Base-by-base conservation (phyloP, 2,329 filamentous ascomycete genomes). In the Neofusicoccum parvum region DNA sequence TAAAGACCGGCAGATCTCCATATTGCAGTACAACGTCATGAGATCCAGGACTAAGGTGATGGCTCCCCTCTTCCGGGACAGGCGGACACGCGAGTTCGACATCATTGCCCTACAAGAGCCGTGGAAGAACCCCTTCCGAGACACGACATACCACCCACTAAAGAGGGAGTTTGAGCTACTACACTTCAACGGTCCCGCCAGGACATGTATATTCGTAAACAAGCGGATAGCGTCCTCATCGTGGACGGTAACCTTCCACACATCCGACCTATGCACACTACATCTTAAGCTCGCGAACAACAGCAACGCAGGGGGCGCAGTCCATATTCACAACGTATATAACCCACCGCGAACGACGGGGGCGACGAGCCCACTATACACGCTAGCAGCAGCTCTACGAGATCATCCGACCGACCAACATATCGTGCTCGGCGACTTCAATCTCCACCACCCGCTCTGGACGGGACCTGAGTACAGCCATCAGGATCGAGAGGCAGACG, bases 181-280 rank as follows among this genome's bases (percentile, higher is more conserved):
- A 39, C n/a, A 49, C 20, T 51, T 60, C 10, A 50, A 67, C 62
- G 67, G 66, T 37, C 64, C 49, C 14, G 65, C 70, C 10, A 46
- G 69, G 63, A 68, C 71, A 17, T 74, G 67, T 64, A 71, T 72
- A 62, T 73, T 72, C 53, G 59, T 74, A 14, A 73, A 71, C 45
- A 74, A 72, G 60, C 66, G 53, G 34, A 59, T 72, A 49, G 68
- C 70, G 50, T 62, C 68, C 11, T 65, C n/a, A n/a, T 53, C 32
- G 17, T 70, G 65, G 69, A 50, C 60, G 46, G 67, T 71, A 32
- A 59, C 67, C 36, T 62, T 69, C 37, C 46, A 66, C 17, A 70
- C 63, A 5, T 60, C 66, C 46, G 69, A 72, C 45, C 53, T 73
- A 15, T 70, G 68, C 50, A 67, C 66, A 23, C 27, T 70, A n/a